Conservation (phyloP, 1,284 basidiomycete species). For the Wolfiporia cocos region DNA sequence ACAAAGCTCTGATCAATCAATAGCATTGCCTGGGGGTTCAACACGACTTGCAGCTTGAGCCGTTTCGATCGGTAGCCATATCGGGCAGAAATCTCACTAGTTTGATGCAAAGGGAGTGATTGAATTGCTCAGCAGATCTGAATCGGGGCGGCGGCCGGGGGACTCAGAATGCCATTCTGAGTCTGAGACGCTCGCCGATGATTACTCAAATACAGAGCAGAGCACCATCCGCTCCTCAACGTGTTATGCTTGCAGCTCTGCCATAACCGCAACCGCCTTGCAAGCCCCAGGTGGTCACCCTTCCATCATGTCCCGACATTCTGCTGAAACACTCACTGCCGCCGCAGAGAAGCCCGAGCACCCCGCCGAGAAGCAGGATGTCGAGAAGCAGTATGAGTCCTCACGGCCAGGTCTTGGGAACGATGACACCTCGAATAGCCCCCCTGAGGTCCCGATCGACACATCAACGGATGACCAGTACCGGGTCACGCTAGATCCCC, state of each 20-base stretch:
- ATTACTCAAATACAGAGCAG: background rate
- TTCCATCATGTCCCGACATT: constrained; percentile 2
- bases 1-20: too few relatives aligned
- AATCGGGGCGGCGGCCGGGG: background rate
- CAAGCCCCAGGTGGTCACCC: background rate
- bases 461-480: constrained; percentile 5
- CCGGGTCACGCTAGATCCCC: constrained; percentile 33
- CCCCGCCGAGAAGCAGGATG: background rate
- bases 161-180: too few relatives aligned
- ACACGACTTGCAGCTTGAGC: too few relatives aligned
- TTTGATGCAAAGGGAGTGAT: too few relatives aligned
- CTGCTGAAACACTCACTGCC: constrained; percentile 6
- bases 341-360: constrained; percentile 1
- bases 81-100: background rate
- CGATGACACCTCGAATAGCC: background rate
- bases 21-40: too few relatives aligned
- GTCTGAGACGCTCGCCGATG: too few relatives aligned
- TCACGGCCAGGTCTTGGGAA: background rate
- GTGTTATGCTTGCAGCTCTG: too few relatives aligned
- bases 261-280: too few relatives aligned
- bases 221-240: background rate
- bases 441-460: background rate
- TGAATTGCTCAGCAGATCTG: too few relatives aligned
- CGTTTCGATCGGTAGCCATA: constrained; percentile 1
- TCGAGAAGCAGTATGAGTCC: constrained; percentile 3